Percentiles rank a stretch among this genome's conserved stretches.
Evolutionary conservation across 768 basidiomycete species (phyloP).

Genomic region (Mycena venus): DNA sequence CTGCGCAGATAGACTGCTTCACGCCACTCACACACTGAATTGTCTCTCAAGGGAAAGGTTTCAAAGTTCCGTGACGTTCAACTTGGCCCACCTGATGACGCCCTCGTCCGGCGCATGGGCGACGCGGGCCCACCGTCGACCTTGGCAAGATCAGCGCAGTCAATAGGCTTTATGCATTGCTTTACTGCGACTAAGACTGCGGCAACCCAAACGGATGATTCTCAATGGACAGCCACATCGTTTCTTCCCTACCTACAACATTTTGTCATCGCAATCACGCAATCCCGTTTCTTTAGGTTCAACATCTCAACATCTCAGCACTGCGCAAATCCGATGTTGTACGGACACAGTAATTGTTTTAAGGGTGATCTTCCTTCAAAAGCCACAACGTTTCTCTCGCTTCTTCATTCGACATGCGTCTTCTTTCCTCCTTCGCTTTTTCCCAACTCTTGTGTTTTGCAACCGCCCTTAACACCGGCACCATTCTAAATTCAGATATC

Average conservation of each 20-base stretch:
- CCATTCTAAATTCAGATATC: conserved; percentile 34
- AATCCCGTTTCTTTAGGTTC: conserved; percentile 8
- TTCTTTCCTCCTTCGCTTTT: conserved; percentile 21
- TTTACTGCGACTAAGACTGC: neutral
- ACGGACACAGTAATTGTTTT: neutral
- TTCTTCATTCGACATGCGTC: conserved; percentile 18
- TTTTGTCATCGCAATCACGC: neutral
- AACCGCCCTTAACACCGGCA: conserved; percentile 7
- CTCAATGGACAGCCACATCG: neutral
- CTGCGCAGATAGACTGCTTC: too few species aligned
- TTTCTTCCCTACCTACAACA: neutral
- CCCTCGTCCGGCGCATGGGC: too few species aligned
- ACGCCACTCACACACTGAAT: too few species aligned
- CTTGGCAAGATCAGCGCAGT: neutral
- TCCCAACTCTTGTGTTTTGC: conserved; percentile 4
- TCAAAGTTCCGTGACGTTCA: too few species aligned
- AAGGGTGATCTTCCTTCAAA: conserved; percentile 6
- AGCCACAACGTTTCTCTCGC: neutral
- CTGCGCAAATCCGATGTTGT: neutral
- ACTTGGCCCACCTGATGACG: too few species aligned
- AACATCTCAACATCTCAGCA: conserved; percentile 18
- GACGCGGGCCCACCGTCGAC: too few species aligned
- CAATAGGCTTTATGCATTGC: neutral
- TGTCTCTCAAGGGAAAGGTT: too few species aligned
- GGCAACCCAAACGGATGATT: neutral